Evolutionary conservation across 805 yeast species (phyloP), one percentile per base, ranked within the genome.

Genomic region (Candida caryicola): DNA sequence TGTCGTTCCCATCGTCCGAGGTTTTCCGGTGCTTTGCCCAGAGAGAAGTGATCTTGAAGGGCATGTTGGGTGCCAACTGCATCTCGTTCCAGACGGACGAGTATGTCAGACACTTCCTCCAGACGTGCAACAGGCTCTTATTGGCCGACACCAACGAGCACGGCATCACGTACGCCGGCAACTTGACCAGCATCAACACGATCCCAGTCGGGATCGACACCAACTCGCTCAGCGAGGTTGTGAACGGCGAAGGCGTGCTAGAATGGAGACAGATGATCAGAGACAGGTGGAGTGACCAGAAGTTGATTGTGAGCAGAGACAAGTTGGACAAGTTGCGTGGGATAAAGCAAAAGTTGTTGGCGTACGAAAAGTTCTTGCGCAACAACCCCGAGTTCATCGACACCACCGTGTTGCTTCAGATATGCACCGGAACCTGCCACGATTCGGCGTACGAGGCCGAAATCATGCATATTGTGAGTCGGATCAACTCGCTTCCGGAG

Each of bases 21-120:
- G 96, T 91, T 2, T 93, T 90, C 64, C 74, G 98, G 47, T 90
- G 97, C 52, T 75, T 91, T 44, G 96, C 98, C 1, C 93, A 88
- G 52, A 74, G 99, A 51, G 80, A 78, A 34, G 76, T 75, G 9
- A 71, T 93, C 10, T 66, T 93, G 12, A 72, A 76, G 43, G 99
- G 99, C 15, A 72, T 91, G 64, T 66, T 93, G 21, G 98, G 96
- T 9, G 89, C 98, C 1, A 88, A 87, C 55, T 78, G 84, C 41
- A 76, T 93, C 32, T 81, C 90, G 2, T 90, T 93, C 67, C 99
- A 93, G 60, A 90, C 91, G 8, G 81, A 81, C 19, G 99, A 93
- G 60, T 91, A 90, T 51, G 95, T 89, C 17, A 79, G 95, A 54
- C 99, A 93, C 62, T 93, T 93, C 61, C 66, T 85, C 39, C 97